Evolutionary conservation across 495 filamentous ascomycete species (phyloP).

Genomic region (Lasiosphaeria hispida): DNA sequence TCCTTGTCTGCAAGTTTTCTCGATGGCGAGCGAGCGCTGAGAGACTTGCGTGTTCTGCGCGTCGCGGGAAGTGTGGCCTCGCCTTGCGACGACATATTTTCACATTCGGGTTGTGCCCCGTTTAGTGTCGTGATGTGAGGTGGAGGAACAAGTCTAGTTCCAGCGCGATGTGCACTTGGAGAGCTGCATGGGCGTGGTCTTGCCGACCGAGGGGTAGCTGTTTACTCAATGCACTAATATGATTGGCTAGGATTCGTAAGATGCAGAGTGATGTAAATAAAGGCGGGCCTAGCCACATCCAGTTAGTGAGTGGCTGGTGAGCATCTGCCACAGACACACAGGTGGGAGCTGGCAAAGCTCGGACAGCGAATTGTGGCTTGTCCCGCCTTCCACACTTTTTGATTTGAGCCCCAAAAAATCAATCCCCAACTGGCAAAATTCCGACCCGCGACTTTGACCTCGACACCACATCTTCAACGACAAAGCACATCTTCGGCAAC

Average conservation of each 20-base stretch:
- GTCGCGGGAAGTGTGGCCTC: constrained; percentile 51
- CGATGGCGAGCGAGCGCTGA: constrained; percentile 65
- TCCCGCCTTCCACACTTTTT: constrained; percentile 36
- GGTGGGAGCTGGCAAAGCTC: constrained; percentile 2
- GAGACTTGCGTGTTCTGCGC: constrained; percentile 73
- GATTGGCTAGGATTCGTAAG: not conserved
- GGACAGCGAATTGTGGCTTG: constrained; percentile 33
- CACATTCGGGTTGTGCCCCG: not conserved
- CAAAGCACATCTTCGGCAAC: constrained; percentile 31
- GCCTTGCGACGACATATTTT: constrained; percentile 42
- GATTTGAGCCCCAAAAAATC: constrained; percentile 27
- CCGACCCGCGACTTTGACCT: constrained; percentile 19
- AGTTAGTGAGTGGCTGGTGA: constrained; percentile 1
- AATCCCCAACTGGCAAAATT: constrained; percentile 33
- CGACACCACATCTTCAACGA: constrained; percentile 17
- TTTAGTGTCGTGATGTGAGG: constrained; percentile 7
- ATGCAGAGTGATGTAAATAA: constrained; percentile 10
- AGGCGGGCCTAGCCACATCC: not conserved
- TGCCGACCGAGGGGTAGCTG: constrained; percentile 13
- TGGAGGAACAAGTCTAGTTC: not conserved
- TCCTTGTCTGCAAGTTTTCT: constrained; percentile 59
- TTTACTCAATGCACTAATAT: constrained; percentile 5
- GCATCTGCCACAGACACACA: not conserved
- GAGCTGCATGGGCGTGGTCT: not conserved
- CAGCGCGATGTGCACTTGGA: constrained; percentile 9